phyloP scores from a whole-genome alignment of 2,329 filamentous ascomycete species.

The Trichophyton equinum region DNA sequence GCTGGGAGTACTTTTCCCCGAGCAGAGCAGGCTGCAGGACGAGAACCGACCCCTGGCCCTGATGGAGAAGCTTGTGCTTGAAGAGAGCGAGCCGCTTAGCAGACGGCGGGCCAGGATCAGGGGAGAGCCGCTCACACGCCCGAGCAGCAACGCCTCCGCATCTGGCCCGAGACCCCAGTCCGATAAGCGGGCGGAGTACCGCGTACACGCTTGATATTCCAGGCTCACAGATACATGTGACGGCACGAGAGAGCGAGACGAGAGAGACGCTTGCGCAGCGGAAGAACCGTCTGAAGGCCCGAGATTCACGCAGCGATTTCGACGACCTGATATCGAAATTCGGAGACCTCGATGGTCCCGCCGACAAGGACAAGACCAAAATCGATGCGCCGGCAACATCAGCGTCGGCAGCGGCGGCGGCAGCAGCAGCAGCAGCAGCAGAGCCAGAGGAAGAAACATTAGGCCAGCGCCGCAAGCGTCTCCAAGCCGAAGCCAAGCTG shows the following conservation, averaged over 20 bases:
- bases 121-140: constrained; percentile 38
- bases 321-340: constrained; percentile 33
- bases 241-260: constrained; percentile 20
- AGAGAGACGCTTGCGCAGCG: constrained; percentile 36
- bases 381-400: not conserved
- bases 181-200: constrained; percentile 22
- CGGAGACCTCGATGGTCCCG: constrained; percentile 13
- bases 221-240: constrained; percentile 14
- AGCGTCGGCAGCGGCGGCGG: not conserved
- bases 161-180: constrained; percentile 10
- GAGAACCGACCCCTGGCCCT: constrained; percentile 34
- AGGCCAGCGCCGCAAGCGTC: constrained; percentile 33
- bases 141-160: not conserved
- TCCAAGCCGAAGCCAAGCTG: constrained; percentile 28
- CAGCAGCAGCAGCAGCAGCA: not conserved
- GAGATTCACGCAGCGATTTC: constrained; percentile 26
- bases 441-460: constrained; percentile 31
- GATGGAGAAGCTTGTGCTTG: constrained; percentile 60
- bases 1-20: constrained; percentile 63
- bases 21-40: constrained; percentile 22
- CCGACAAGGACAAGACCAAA: not conserved
- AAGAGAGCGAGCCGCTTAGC: constrained; percentile 85
- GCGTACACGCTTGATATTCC: constrained; percentile 23
- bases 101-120: constrained; percentile 61
- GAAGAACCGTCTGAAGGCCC: constrained; percentile 28